Evolutionary conservation across 2,329 filamentous ascomycete genomes (phyloP).

Genomic region (Capronia coronata): DNA sequence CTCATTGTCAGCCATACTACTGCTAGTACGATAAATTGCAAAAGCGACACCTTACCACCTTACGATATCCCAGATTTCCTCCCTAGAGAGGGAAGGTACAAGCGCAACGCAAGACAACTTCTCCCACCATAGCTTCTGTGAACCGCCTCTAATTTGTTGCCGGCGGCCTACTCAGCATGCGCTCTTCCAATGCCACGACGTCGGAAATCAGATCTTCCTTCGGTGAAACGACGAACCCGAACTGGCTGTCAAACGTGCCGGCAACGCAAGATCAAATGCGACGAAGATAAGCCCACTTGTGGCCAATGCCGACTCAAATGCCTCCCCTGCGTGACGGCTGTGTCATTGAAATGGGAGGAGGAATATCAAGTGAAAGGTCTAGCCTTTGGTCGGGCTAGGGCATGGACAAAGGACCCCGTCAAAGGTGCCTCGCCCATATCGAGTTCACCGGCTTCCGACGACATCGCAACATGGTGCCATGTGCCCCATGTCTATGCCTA

Average conservation of each 20-base stretch:
- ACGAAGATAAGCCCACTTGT: constrained; percentile 36
- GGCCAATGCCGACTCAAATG: constrained; percentile 35
- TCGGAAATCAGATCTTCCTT: constrained; percentile 6
- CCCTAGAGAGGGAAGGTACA: too few species aligned
- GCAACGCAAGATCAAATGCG: constrained; percentile 38
- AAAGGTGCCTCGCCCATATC: constrained; percentile 1
- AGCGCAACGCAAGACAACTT: too few species aligned
- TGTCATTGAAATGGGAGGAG: constrained; percentile 13
- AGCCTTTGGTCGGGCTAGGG: constrained; percentile 9
- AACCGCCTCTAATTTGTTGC: not conserved
- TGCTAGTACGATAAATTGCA: too few species aligned
- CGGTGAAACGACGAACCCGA: constrained; percentile 29
- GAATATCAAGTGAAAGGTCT: constrained; percentile 11
- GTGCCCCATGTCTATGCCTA: constrained; percentile 6
- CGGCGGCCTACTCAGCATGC: not conserved
- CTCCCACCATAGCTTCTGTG: too few species aligned
- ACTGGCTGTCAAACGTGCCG: constrained; percentile 40
- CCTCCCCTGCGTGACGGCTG: constrained; percentile 30
- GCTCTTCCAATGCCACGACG: constrained; percentile 10
- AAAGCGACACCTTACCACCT: too few species aligned
- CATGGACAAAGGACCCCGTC: constrained; percentile 12
- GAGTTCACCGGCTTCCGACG: not conserved
- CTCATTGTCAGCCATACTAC: too few species aligned
- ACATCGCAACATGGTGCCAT: constrained; percentile 5
- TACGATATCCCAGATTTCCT: too few species aligned